Evolutionary conservation across 2,329 filamentous ascomycete species (phyloP), one percentile per base, ranked within the genome.

Genomic region (Chaetothyriales sp.): DNA sequence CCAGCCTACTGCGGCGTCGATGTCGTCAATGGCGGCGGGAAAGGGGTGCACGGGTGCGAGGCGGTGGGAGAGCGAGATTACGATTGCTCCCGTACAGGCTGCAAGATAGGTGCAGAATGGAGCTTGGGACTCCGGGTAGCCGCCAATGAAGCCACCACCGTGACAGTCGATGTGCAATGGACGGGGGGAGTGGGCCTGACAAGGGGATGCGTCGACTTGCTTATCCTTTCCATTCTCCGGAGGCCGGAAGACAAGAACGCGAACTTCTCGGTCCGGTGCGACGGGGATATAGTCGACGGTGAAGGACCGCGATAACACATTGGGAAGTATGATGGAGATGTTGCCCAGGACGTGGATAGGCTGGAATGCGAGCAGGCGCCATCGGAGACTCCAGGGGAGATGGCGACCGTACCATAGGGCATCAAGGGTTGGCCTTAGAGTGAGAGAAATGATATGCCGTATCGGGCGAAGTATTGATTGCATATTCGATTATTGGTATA

Each of bases 21-120:
- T 63, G 54, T 76, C 74, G 19, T 71, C 57, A 4, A 67, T 60
- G 13, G 67, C 66, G 0, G 65, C 65, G 0, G 73, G 73, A 52
- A 74, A 77, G 15, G 65, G 65, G 54, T 71, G 54, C 52, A 75
- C 70, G 0, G 73, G 74, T 1, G 72, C 72, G 18, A 75, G 64
- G 40, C 66, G 63, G 46, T 63, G 63, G 2, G 59, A 50, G 1
- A 56, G 58, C 15, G 53, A 53, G 7, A 65, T 52, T 2, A 60
- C 57, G 1, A 61, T 58, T 2, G 52, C 56, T 40, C 50, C 55
- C 8, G 50, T 49, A 3, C 18, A 13, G 20, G 47, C 29, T 15
- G 50, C 28, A 25, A 52, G 6, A 13, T 22, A 8, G 10, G 18
- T 19, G 43, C 46, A 48, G 37, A 52, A 49, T 9, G 40, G 46